Evolutionary conservation across 805 yeast species (phyloP).

Genomic region (Komagataella kurtzmanii): DNA sequence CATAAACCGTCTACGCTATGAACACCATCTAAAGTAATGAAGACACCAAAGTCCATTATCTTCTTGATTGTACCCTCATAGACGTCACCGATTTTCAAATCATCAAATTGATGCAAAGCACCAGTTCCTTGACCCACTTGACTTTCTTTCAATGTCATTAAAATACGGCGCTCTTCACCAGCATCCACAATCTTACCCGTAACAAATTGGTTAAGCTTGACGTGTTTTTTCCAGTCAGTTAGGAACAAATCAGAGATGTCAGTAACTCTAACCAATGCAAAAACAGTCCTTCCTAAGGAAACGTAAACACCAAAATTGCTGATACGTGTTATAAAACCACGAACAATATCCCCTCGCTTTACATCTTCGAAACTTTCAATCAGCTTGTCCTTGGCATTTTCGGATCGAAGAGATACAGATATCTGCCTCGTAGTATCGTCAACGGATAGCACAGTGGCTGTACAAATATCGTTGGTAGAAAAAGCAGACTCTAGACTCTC

Average conservation of each 20-base stretch:
- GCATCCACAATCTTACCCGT: slow-evolving; percentile 58
- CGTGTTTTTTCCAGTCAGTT: slow-evolving; percentile 80
- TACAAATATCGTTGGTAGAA: slow-evolving; percentile 35
- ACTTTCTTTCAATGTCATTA: slow-evolving; percentile 69
- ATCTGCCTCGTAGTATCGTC: slow-evolving; percentile 38
- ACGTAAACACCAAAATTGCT: slow-evolving; percentile 71
- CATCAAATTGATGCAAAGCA: slow-evolving; percentile 47
- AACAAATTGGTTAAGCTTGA: slow-evolving; percentile 58
- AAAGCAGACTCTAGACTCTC: slow-evolving; percentile 35
- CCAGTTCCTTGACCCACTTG: slow-evolving; percentile 62
- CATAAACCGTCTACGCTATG: slow-evolving; percentile 73
- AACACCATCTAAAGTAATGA: slow-evolving; percentile 68
- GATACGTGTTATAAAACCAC: slow-evolving; percentile 70
- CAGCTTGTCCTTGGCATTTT: slow-evolving; percentile 33
- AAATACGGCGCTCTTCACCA: slow-evolving; percentile 47
- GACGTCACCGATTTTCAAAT: slow-evolving; percentile 55
- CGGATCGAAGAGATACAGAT: slow-evolving; percentile 49
- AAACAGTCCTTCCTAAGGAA: slow-evolving; percentile 52
- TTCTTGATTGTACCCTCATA: slow-evolving; percentile 68
- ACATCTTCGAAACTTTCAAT: slow-evolving; percentile 39
- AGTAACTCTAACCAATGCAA: slow-evolving; percentile 69
- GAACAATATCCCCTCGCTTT: slow-evolving; percentile 56
- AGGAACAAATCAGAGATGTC: slow-evolving; percentile 73
- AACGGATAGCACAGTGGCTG: slow-evolving; percentile 38
- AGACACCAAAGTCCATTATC: slow-evolving; percentile 84